Conservation (phyloP, 495 filamentous ascomycete genomes). For the Halenospora varia region DNA sequence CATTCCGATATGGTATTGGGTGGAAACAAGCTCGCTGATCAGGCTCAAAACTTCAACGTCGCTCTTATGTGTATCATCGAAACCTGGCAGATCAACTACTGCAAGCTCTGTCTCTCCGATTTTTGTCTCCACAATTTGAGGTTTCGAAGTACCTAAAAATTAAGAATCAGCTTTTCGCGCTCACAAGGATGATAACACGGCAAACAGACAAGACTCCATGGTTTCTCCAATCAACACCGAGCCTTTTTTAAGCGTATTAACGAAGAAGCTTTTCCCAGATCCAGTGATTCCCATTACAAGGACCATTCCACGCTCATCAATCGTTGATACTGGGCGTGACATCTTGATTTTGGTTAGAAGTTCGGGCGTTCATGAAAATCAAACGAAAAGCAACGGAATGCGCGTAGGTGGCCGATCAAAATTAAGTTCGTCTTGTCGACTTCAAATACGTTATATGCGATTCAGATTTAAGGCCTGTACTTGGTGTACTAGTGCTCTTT, state of each 20-base stretch:
- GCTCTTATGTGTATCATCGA: slow-evolving; percentile 29
- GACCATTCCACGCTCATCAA: slow-evolving; percentile 17
- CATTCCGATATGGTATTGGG: slow-evolving; percentile 13
- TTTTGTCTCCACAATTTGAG: slow-evolving; percentile 11
- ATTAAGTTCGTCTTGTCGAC: no score
- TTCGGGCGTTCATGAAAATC: no score
- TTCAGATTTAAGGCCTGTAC: background rate
- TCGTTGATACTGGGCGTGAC: background rate
- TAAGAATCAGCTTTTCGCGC: background rate
- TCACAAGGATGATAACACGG: background rate
- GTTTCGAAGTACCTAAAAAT: slow-evolving; percentile 8
- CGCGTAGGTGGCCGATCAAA: no score
- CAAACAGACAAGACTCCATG: background rate
- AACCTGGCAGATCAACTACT: slow-evolving; percentile 31
- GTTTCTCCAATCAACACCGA: background rate
- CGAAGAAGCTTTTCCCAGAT: slow-evolving; percentile 35
- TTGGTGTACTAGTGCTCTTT: background rate
- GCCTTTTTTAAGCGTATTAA: slow-evolving; percentile 22
- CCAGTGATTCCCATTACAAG: slow-evolving; percentile 35
- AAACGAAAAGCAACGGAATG: no score
- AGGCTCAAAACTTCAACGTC: slow-evolving; percentile 27
- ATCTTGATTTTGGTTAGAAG: no score
- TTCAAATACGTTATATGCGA: no score
- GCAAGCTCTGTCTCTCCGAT: slow-evolving; percentile 17
- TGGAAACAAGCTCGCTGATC: slow-evolving; percentile 17